These are phyloP conservation scores for Punica granatum DNA, from an alignment of 345 rosid species.

Conservation along the genomic window DNA sequence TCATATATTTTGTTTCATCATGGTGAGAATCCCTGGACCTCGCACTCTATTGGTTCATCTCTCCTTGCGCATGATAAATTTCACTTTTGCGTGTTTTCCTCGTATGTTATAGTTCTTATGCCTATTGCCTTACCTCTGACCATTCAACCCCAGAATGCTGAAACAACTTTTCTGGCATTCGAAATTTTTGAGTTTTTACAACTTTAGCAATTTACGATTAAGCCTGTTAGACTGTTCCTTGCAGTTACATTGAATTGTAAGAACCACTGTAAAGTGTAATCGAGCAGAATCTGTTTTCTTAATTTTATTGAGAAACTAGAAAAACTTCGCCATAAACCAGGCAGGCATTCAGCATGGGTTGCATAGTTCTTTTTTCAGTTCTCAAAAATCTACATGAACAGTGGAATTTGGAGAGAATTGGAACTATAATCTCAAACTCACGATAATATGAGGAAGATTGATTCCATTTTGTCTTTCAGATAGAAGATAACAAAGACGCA, in stretches of 20 bases:
- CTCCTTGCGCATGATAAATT: background rate
- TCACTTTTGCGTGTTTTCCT: background rate
- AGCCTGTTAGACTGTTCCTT: no score
- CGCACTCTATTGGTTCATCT: background rate
- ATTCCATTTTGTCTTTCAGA: background rate
- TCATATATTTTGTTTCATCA: constrained; percentile 77
- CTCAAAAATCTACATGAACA: background rate
- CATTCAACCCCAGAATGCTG: no score
- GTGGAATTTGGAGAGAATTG: background rate
- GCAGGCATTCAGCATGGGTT: no score
- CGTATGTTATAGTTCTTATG: background rate
- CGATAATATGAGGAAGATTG: background rate
- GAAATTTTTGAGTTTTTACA: no score
- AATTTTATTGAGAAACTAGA: no score
- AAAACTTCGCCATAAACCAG: no score
- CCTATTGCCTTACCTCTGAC: no score
- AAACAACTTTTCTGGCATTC: no score
- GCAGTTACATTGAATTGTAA: no score
- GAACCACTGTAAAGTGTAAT: no score
- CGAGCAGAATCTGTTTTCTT: no score
- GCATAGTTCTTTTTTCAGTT: background rate
- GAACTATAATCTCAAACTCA: background rate
- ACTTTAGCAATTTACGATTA: no score
- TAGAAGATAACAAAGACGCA: background rate
- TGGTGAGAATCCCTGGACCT: constrained; percentile 41